These are phyloP conservation scores for Cymodocea nodosa DNA, from an alignment of 116 monocot species.

Conservation along the genomic window DNA sequence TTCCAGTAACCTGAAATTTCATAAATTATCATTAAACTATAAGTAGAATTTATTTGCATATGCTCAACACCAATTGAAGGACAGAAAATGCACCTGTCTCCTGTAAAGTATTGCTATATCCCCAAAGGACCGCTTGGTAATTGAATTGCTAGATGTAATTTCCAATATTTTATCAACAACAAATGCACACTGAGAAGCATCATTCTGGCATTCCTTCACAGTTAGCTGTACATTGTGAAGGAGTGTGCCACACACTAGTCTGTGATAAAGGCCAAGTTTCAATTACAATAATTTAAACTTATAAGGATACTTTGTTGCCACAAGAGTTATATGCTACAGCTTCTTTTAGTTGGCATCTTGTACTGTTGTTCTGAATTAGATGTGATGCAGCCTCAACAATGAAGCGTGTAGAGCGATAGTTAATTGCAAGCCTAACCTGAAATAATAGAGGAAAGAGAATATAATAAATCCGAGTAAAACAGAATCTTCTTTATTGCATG, in stretches of 20 bases:
- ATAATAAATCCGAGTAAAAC: too few relatives aligned
- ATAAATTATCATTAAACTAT: not conserved
- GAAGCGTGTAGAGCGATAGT: slow-evolving; percentile 80
- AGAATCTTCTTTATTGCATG: not conserved
- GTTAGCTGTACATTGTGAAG: slow-evolving; percentile 35
- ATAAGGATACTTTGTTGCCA: slow-evolving; percentile 70
- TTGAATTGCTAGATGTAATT: slow-evolving; percentile 39
- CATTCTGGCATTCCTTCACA: slow-evolving; percentile 82
- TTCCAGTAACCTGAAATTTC: slow-evolving; percentile 70
- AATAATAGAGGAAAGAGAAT: slow-evolving; percentile 8
- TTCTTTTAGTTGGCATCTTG: slow-evolving; percentile 41
- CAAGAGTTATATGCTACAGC: slow-evolving; percentile 62
- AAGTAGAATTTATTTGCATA: not conserved
- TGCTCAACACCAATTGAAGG: not conserved
- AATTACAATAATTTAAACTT: not conserved
- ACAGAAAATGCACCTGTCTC: slow-evolving; percentile 47
- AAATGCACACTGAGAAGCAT: slow-evolving; percentile 84
- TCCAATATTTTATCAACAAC: slow-evolving; percentile 89
- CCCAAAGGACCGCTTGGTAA: slow-evolving; percentile 33
- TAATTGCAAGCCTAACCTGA: slow-evolving; percentile 72
- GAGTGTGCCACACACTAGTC: not conserved
- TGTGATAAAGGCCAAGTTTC: not conserved
- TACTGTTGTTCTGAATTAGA: slow-evolving; percentile 69
- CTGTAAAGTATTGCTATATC: slow-evolving; percentile 76
- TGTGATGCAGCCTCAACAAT: slow-evolving; percentile 92